Evolutionary conservation across 345 rosid species (phyloP), one percentile per base, ranked within the genome.

Genomic region (Geranium brycei): DNA sequence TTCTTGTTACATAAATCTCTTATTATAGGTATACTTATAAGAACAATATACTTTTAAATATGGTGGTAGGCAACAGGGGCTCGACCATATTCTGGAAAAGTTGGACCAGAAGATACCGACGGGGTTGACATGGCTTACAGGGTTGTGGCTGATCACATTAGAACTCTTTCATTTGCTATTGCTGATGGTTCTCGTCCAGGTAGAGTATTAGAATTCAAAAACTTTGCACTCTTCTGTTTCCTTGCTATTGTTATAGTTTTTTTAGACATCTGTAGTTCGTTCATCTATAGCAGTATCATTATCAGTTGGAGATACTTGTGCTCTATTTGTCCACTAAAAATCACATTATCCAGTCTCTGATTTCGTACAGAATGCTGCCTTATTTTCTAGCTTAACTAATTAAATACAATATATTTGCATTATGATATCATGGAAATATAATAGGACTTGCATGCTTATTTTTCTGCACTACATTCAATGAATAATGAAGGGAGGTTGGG

Each of bases 161-260:
- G 97, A 76, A 93, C 99, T 59, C 70, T 93, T 30, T 90, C 97
- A 15, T 82, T 93, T 85, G 97, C 97, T 19, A 93, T 93, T 75
- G 97, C 97, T 61, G 99, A 93, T 77, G 97, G 99, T 64, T 89
- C 99, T 73, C 82, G 92, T 66, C 99, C 99, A 80, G 99, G 99
- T 93, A 76, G 61, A 63, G 61, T 61, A 60, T 59, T 31, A 30
- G 41, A 19, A 18, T 41, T 32, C 58, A 40, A 19, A 16, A 23
- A 17, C 23, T 32, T 40, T 57, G 60, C 57, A 57, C 17, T 57
- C 18, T 56, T 47, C 53, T 47, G 53, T 47, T 35, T 35, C 10
- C 13, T 47, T 47, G 14, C 53, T 47, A 47, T 3, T 47, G 53
- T 47, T 47, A 0, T 47, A 6, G 53, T 47, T 0, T 2, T 47